These are phyloP conservation scores for Trichoderma aggressivum DNA, from an alignment of 2,329 filamentous ascomycete genomes.

Conservation along the genomic window DNA sequence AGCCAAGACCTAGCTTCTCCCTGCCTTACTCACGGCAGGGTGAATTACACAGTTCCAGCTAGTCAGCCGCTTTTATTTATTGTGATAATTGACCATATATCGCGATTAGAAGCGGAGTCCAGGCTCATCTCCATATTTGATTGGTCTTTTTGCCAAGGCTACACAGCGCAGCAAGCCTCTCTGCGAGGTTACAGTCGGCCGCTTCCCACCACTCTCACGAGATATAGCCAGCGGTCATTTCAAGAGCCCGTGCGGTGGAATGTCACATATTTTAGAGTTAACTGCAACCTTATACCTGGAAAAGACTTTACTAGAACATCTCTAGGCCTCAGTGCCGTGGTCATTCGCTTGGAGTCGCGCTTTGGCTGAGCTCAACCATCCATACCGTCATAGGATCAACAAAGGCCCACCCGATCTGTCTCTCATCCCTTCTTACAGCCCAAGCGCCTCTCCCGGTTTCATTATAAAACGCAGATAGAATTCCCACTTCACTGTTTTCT, in stretches of 20 bases:
- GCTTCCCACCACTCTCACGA: not conserved
- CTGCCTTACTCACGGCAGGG: not conserved
- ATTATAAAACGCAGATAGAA: conserved; percentile 2
- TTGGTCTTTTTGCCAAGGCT: not conserved
- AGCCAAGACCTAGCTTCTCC: not conserved
- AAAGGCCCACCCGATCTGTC: conserved; percentile 7
- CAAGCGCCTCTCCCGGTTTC: not conserved
- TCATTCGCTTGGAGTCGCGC: not conserved
- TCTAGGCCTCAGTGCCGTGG: not conserved
- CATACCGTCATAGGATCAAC: conserved; percentile 16
- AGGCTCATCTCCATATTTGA: not conserved
- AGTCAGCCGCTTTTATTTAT: not conserved
- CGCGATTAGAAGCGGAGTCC: not conserved
- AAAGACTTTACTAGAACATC: not conserved
- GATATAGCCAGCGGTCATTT: not conserved
- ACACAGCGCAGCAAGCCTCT: conserved; percentile 2
- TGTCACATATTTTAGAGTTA: not conserved
- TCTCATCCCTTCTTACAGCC: not conserved
- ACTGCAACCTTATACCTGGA: not conserved
- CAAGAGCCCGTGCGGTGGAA: not conserved
- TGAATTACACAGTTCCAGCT: not conserved
- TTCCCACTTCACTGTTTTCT: not conserved
- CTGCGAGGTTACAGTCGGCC: conserved; percentile 9
- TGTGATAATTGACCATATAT: not conserved
- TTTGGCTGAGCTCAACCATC: not conserved